phyloP scores from a whole-genome alignment of 176 grass and related monocot species.

The Aegilops umbellulata region DNA sequence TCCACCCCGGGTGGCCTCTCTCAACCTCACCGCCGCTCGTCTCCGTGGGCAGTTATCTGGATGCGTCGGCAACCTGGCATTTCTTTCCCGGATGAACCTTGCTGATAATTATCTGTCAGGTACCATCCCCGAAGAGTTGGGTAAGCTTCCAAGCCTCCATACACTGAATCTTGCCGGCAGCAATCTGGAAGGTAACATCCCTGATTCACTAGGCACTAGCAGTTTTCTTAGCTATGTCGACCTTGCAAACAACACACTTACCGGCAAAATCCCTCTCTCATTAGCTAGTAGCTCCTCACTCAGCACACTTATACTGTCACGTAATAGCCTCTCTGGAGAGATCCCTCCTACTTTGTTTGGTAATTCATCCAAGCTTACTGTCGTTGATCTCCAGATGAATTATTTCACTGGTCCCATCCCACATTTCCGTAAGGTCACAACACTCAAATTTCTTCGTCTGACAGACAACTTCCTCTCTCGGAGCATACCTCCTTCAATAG shows the following conservation, averaged over 20 bases:
- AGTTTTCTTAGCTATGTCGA: background rate
- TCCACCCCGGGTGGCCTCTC: slow-evolving; percentile 6
- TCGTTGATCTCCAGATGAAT: slow-evolving; percentile 4
- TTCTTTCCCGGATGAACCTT: slow-evolving; percentile 25
- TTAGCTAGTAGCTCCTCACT: background rate
- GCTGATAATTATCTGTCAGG: background rate
- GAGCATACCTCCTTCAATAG: slow-evolving; percentile 25
- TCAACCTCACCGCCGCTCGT: background rate
- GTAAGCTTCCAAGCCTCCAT: background rate
- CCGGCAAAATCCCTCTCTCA: slow-evolving; percentile 8
- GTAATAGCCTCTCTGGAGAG: slow-evolving; percentile 12
- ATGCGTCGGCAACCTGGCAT: slow-evolving; percentile 31
- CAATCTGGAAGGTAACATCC: slow-evolving; percentile 27
- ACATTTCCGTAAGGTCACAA: background rate
- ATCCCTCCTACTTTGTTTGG: slow-evolving; percentile 23
- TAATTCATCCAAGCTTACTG: slow-evolving; percentile 18
- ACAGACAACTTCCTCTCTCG: background rate
- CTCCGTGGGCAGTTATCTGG: slow-evolving; percentile 31
- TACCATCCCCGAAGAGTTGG: slow-evolving; percentile 14
- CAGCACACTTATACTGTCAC: background rate
- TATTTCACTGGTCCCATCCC: slow-evolving; percentile 3
- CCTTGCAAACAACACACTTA: slow-evolving; percentile 15
- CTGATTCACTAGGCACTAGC: background rate
- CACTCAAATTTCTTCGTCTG: background rate
- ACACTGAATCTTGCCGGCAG: background rate